Percentiles rank a stretch among this genome's conserved stretches.
These are phyloP conservation scores for Phaeomoniella chlamydospora DNA, from an alignment of 2,329 filamentous ascomycete genomes.

Conservation along the genomic window DNA sequence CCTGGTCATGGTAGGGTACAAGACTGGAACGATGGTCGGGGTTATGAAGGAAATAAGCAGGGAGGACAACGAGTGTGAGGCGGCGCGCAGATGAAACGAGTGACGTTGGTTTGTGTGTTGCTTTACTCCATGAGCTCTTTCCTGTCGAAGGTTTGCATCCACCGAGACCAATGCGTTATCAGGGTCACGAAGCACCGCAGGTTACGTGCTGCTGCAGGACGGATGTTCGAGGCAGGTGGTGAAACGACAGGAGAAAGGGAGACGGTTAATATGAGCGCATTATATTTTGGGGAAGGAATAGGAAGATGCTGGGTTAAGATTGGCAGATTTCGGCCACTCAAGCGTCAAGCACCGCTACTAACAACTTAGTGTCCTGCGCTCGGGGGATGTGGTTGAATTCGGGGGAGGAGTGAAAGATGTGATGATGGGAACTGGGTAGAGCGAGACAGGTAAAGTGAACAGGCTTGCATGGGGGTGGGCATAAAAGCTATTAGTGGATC, in stretches of 20 bases:
- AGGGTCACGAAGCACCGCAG: not conserved
- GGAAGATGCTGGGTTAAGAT: not conserved
- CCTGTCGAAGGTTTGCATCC: not conserved
- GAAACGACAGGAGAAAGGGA: not conserved
- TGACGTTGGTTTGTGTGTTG: not conserved
- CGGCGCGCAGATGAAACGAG: constrained; percentile 1
- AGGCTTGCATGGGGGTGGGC: too few relatives aligned
- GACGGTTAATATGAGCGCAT: not conserved
- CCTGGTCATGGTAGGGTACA: constrained; percentile 7
- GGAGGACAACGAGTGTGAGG: not conserved
- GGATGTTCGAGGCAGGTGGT: not conserved
- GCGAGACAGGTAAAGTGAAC: too few relatives aligned
- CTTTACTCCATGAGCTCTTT: not conserved
- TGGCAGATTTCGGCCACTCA: too few relatives aligned
- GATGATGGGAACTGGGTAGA: too few relatives aligned
- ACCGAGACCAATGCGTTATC: not conserved
- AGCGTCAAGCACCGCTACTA: too few relatives aligned
- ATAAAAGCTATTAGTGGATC: too few relatives aligned
- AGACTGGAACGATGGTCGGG: not conserved
- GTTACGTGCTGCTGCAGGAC: not conserved
- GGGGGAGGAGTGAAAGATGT: too few relatives aligned
- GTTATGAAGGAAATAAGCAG: not conserved
- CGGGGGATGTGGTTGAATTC: too few relatives aligned
- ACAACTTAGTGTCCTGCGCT: too few relatives aligned
- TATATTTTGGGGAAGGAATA: not conserved